phyloP scores from a whole-genome alignment of 1,139 yeast species.

The Taphrina confusa region DNA sequence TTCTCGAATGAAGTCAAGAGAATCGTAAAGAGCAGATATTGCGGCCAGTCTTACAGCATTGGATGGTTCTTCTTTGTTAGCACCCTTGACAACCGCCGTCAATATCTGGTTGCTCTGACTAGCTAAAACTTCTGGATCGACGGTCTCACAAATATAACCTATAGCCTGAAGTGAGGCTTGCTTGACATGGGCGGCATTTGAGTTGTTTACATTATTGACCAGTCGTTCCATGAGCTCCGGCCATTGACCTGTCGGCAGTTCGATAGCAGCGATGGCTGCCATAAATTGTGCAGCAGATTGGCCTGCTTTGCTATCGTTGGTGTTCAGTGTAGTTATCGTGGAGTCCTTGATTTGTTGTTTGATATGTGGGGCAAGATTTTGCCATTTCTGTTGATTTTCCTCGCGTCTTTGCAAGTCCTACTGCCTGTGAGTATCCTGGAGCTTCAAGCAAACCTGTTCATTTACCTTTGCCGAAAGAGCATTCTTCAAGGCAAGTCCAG shows the following conservation, averaged over 20 bases:
- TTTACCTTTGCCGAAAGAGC: constrained; percentile 73
- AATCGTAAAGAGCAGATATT: constrained; percentile 83
- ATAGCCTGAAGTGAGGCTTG: constrained; percentile 83
- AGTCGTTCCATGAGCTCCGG: constrained; percentile 77
- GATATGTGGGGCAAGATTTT: constrained; percentile 55
- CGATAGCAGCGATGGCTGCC: constrained; percentile 94
- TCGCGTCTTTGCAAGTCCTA: constrained; percentile 35
- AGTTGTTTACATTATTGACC: constrained; percentile 79
- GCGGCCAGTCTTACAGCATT: constrained; percentile 82
- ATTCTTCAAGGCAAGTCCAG: constrained; percentile 85
- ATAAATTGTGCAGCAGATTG: constrained; percentile 89
- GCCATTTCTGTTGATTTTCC: constrained; percentile 55
- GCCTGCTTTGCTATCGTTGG: constrained; percentile 77
- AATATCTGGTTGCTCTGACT: constrained; percentile 88
- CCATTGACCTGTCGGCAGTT: constrained; percentile 86
- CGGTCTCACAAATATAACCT: constrained; percentile 93
- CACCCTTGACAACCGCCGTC: constrained; percentile 96
- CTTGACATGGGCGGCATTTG: constrained; percentile 59
- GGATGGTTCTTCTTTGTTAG: constrained; percentile 76
- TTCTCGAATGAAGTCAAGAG: constrained; percentile 81
- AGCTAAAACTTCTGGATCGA: constrained; percentile 81
- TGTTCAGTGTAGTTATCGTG: constrained; percentile 63
- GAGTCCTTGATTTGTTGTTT: constrained; percentile 67
- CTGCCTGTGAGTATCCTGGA: constrained; percentile 43
- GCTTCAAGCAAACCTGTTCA: not conserved